Evolutionary conservation across 139 green algal species (phyloP).

Genomic region (Chlamydomonas eustigma): DNA sequence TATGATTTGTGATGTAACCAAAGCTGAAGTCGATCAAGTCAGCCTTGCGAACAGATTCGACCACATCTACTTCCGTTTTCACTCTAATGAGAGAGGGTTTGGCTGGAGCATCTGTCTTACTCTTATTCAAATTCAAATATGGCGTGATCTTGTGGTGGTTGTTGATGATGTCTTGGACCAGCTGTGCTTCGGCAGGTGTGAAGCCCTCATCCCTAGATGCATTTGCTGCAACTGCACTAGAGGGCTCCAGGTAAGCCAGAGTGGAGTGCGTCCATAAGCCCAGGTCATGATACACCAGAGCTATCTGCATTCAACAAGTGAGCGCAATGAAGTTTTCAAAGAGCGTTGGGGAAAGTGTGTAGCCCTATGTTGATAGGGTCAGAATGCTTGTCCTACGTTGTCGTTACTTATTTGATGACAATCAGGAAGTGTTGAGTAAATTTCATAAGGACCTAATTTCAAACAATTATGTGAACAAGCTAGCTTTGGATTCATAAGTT

Average conservation of each 20-base stretch:
- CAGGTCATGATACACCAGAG: background rate
- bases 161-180: background rate
- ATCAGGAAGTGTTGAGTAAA: no score
- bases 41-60: background rate
- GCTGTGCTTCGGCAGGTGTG: background rate
- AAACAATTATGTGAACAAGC: no score
- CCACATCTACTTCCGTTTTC: background rate
- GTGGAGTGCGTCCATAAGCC: background rate
- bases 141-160: background rate
- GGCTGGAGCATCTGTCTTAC: background rate
- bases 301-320: no score
- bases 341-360: no score
- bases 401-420: no score
- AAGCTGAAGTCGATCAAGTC: conserved; percentile 5
- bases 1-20: background rate
- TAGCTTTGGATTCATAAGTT: no score
- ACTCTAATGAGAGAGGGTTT: background rate
- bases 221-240: background rate
- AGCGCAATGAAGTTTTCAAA: no score
- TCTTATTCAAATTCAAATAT: background rate
- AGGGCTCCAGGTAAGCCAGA: conserved; percentile 3
- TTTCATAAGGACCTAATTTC: no score
- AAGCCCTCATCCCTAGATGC: background rate
- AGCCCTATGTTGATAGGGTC: no score
- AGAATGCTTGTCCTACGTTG: no score